Conservation (phyloP, 176 grass and related monocot genomes). For the Alloteropsis semialata region DNA sequence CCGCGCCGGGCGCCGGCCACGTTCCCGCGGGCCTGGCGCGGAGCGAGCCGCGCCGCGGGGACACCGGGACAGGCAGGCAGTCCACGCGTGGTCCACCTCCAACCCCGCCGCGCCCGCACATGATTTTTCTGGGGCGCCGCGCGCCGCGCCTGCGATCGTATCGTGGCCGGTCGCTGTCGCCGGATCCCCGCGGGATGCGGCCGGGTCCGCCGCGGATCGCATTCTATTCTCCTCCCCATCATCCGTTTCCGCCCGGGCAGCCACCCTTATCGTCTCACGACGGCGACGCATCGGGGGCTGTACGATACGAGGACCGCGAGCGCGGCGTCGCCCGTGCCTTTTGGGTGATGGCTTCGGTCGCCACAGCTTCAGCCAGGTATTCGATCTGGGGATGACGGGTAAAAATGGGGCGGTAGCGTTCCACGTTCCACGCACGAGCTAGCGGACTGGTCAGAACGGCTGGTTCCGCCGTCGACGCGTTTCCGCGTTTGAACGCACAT, state of each 20-base stretch:
- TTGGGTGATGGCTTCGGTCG: constrained; percentile 12
- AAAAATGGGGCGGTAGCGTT: not conserved
- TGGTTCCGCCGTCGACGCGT: constrained; percentile 13
- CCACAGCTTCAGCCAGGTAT: no score
- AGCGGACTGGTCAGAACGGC: not conserved
- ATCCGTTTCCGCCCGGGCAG: not conserved
- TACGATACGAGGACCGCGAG: not conserved
- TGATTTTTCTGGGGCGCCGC: constrained; percentile 25
- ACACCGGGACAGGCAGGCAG: not conserved
- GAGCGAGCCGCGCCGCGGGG: not conserved
- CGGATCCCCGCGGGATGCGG: constrained; percentile 16
- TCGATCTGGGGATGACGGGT: no score
- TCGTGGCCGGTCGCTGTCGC: constrained; percentile 18
- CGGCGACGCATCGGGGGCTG: no score
- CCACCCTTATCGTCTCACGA: constrained; percentile 8
- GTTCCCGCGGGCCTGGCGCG: constrained; percentile 23
- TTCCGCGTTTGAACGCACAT: not conserved
- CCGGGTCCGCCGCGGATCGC: not conserved
- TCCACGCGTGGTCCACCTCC: constrained; percentile 29
- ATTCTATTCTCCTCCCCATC: not conserved
- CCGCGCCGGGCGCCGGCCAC: constrained; percentile 41
- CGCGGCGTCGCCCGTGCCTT: constrained; percentile 1
- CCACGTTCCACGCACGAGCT: constrained; percentile 33
- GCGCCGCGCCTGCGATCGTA: not conserved
- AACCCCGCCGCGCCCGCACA: not conserved